Evolutionary conservation across 129 eudicot species (phyloP).

Genomic region (Lactuca sativa): DNA sequence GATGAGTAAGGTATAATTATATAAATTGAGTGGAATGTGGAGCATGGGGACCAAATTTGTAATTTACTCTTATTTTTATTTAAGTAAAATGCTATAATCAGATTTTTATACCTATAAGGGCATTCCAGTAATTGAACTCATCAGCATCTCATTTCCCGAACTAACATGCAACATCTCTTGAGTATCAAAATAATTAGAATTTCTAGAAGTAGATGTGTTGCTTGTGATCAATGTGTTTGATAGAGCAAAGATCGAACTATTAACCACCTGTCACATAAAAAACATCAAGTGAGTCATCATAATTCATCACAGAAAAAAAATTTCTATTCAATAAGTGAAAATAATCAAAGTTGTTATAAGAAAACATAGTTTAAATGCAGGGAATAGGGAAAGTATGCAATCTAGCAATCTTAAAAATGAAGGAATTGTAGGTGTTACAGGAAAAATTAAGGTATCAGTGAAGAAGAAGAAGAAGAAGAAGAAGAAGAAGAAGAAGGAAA

Average conservation of each 20-base stretch:
- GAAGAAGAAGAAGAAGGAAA: no score
- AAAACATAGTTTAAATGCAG: no score
- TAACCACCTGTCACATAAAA: constrained; percentile 49
- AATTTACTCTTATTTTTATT: no score
- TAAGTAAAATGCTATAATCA: no score
- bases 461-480: constrained; percentile 4
- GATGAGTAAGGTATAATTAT: no score
- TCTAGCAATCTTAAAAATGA: no score
- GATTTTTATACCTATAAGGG: neutral
- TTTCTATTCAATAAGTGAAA: no score
- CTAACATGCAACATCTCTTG: constrained; percentile 33
- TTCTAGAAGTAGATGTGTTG: constrained; percentile 30
- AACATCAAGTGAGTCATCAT: constrained; percentile 17
- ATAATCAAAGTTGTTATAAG: no score
- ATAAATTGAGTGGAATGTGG: no score
- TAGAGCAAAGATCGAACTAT: constrained; percentile 34
- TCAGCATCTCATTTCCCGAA: constrained; percentile 31
- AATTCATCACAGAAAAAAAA: neutral
- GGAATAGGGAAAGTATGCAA: no score
- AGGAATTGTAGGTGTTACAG: neutral
- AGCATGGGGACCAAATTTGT: no score
- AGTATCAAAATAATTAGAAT: constrained; percentile 24
- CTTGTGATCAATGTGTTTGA: constrained; percentile 25
- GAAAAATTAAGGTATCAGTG: constrained; percentile 5
- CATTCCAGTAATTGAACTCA: constrained; percentile 25